Base-by-base conservation (phyloP, 768 basidiomycete genomes). In the Grammothele lineata region DNA sequence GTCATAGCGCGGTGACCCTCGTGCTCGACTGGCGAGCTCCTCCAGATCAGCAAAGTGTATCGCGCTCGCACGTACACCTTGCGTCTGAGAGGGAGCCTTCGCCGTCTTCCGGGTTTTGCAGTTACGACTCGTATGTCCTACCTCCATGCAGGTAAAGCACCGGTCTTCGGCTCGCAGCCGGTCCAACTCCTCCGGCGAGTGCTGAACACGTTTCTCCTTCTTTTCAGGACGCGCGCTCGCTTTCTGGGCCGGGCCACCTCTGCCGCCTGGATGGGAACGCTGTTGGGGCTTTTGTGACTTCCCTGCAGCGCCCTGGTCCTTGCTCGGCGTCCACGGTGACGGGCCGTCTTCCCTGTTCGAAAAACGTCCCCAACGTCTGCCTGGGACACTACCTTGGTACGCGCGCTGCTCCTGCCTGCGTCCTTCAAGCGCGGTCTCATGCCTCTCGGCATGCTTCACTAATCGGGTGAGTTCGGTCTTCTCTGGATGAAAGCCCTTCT, bases 101-200 rank as follows among this genome's bases (percentile, higher is more conserved):
- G 45, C 51, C 27, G 37, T 52, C 35, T 52, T 47, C 9, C 35
- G 27, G 3, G 22, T 19, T 7, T 15, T 34, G 40, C 51, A 53
- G 24, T 53, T 49, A 3, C 43, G 21, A n/a, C 35, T 34, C 23
- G 38, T 15, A 37, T 53, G 51, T 11, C 51, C 51, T 23, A 19
- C 32, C n/a, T 53, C 51, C n/a, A 25, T 40, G 36, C 51, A 53
- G 38, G 4, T 45, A 19, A 53, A 53, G 42, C 51, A 53, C 4
- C 36, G 39, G 1, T 40, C 50, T 30, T 51, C 49, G 10, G 49
- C 49, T 6, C 49, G 33, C 17, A 40, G 27, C 10, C 37, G 23
- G 22, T 51, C 37, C 4, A 11, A 34, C 38, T 46, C 45, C 19
- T 40, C 49, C 8, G 23, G 22, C 14, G 35, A 21, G 7, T 40